Percentiles rank a stretch among this genome's conserved stretches.
These are phyloP conservation scores for Rauvolfia tetraphylla DNA, from an alignment of 257 asterid species.

Conservation along the genomic window DNA sequence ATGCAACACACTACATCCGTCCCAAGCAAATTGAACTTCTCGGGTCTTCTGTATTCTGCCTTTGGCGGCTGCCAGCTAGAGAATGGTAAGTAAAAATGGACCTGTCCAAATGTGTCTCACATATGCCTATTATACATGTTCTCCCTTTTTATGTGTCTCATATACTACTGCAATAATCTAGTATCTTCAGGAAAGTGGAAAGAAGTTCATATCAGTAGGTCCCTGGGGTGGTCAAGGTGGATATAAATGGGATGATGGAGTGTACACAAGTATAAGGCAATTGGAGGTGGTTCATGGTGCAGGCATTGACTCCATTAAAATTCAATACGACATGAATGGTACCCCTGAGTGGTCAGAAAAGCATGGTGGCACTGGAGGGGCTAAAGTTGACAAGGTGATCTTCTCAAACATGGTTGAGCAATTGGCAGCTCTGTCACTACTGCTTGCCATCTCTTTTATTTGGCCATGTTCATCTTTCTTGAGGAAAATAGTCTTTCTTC, in stretches of 20 bases:
- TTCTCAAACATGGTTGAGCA: background rate
- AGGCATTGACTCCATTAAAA: constrained; percentile 54
- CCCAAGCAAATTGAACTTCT: constrained; percentile 1
- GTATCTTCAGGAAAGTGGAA: constrained; percentile 32
- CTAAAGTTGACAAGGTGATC: constrained; percentile 50
- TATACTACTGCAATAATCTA: background rate
- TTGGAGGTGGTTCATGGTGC: constrained; percentile 64
- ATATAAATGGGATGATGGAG: constrained; percentile 74
- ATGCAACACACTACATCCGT: background rate
- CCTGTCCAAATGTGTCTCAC: background rate
- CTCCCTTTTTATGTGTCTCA: background rate
- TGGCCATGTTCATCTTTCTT: background rate
- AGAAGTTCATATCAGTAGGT: constrained; percentile 44
- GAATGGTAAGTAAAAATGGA: constrained; percentile 10
- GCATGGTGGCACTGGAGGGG: constrained; percentile 75
- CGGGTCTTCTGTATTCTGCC: background rate
- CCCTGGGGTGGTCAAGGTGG: constrained; percentile 91
- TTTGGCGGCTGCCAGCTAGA: background rate
- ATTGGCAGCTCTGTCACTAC: background rate
- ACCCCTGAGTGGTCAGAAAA: constrained; percentile 57
- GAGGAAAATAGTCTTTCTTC: background rate
- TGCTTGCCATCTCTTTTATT: background rate
- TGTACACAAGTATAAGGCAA: constrained; percentile 46
- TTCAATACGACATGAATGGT: constrained; percentile 66
- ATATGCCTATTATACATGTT: background rate